phyloP scores from a whole-genome alignment of 2,329 filamentous ascomycete genomes.

The Claviceps cyperi region DNA sequence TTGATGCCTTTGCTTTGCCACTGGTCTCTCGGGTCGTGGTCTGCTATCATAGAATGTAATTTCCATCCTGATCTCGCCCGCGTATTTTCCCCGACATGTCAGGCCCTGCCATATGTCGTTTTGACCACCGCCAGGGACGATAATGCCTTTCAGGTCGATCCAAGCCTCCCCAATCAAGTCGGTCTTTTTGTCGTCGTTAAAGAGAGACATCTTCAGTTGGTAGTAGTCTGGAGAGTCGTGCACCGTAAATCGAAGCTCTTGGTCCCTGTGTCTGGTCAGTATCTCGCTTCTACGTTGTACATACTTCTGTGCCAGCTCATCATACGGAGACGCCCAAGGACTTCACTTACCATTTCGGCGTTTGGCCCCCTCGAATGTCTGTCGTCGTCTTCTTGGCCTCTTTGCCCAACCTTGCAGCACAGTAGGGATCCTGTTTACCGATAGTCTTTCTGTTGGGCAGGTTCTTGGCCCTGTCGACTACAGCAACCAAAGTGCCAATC shows the following conservation, averaged over 20 bases:
- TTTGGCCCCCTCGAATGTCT: slow-evolving; percentile 87
- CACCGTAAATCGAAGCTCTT: slow-evolving; percentile 89
- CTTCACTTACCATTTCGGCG: slow-evolving; percentile 66
- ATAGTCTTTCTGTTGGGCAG: slow-evolving; percentile 93
- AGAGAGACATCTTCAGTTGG: slow-evolving; percentile 86
- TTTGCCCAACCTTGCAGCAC: slow-evolving; percentile 83
- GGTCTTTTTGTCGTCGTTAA: slow-evolving; percentile 97
- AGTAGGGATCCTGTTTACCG: slow-evolving; percentile 97
- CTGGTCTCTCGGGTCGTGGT: slow-evolving; percentile 61
- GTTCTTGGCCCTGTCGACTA: slow-evolving; percentile 93
- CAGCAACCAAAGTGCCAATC: slow-evolving; percentile 82
- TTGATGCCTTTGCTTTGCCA: slow-evolving; percentile 36
- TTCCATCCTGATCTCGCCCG: slow-evolving; percentile 86
- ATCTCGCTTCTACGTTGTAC: not conserved
- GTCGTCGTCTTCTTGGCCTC: slow-evolving; percentile 96
- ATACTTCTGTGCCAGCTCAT: too few relatives aligned
- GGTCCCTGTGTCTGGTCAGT: slow-evolving; percentile 52
- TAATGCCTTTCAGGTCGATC: slow-evolving; percentile 68
- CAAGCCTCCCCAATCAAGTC: slow-evolving; percentile 92
- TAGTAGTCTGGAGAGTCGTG: slow-evolving; percentile 96
- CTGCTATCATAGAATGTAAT: slow-evolving; percentile 91
- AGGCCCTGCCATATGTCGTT: slow-evolving; percentile 85
- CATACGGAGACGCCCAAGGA: too few relatives aligned
- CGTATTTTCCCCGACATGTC: slow-evolving; percentile 84
- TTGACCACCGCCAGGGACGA: slow-evolving; percentile 80